Percentiles rank a stretch among this genome's conserved stretches.
Conservation (phyloP, 768 basidiomycete genomes). For the Amanita fuliginea region DNA sequence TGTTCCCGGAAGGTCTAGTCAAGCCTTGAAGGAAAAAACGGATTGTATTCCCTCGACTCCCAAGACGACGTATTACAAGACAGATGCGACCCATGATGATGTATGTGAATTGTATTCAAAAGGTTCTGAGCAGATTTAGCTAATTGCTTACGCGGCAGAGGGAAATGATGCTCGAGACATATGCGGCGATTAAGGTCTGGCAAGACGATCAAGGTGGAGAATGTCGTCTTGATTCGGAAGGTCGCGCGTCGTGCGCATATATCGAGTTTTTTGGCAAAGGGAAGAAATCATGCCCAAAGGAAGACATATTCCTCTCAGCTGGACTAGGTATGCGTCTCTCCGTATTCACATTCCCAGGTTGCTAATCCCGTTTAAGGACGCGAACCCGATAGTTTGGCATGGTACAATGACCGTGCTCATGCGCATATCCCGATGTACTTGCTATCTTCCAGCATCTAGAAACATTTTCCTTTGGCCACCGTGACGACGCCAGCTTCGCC, state of each 20-base stretch:
- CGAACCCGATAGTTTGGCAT: slow-evolving; percentile 16
- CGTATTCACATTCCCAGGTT: not conserved
- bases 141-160: slow-evolving; percentile 14
- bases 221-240: slow-evolving; percentile 16
- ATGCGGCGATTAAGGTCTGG: slow-evolving; percentile 26
- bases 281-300: slow-evolving; percentile 21
- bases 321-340: slow-evolving; percentile 25
- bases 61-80: slow-evolving; percentile 23
- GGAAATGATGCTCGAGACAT: slow-evolving; percentile 34
- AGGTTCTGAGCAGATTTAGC: not conserved
- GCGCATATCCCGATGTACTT: slow-evolving; percentile 3
- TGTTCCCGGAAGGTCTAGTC: slow-evolving; percentile 27
- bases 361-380: slow-evolving; percentile 7
- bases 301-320: slow-evolving; percentile 34
- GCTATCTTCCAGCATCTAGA: slow-evolving; percentile 27
- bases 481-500: slow-evolving; percentile 13
- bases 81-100: slow-evolving; percentile 36
- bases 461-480: slow-evolving; percentile 24
- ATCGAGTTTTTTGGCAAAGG: slow-evolving; percentile 39
- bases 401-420: slow-evolving; percentile 23
- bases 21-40: slow-evolving; percentile 20
- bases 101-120: slow-evolving; percentile 12
- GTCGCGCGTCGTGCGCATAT: slow-evolving; percentile 25
- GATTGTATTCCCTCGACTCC: slow-evolving; percentile 19
- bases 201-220: slow-evolving; percentile 22